Evolutionary conservation across 768 basidiomycete species (phyloP).

Genomic region (Clitopilus passeckerianus): DNA sequence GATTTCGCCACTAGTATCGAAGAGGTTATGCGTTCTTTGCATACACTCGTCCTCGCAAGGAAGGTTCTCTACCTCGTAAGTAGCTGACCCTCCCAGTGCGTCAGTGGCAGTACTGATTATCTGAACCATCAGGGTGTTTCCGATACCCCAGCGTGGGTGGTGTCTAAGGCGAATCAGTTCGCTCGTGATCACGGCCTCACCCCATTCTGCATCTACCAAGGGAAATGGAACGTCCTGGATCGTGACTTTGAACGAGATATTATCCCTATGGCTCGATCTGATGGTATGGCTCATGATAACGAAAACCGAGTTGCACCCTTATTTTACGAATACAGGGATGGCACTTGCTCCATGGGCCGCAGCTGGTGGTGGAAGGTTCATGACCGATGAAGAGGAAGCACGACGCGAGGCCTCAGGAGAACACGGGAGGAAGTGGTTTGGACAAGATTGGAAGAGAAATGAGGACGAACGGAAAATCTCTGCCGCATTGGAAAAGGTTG

Average conservation of each 20-base stretch:
- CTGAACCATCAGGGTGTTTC: slow-evolving; percentile 20
- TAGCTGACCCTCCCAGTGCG: neutral
- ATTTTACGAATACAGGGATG: slow-evolving; percentile 16
- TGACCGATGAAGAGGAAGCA: slow-evolving; percentile 38
- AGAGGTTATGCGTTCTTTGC: slow-evolving; percentile 53
- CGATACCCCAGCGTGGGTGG: slow-evolving; percentile 39
- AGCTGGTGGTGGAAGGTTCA: slow-evolving; percentile 31
- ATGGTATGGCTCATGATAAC: slow-evolving; percentile 19
- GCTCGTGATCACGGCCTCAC: slow-evolving; percentile 37
- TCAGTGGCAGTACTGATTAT: neutral
- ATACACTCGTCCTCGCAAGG: slow-evolving; percentile 43
- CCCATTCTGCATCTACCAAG: slow-evolving; percentile 48
- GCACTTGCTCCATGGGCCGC: slow-evolving; percentile 20
- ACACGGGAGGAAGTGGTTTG: slow-evolving; percentile 13
- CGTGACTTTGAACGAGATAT: slow-evolving; percentile 46
- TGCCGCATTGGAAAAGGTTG: slow-evolving; percentile 31
- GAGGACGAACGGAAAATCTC: slow-evolving; percentile 26
- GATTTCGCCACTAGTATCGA: slow-evolving; percentile 47
- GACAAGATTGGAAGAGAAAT: slow-evolving; percentile 25
- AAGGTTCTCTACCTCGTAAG: slow-evolving; percentile 45
- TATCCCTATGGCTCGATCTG: slow-evolving; percentile 33
- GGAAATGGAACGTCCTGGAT: slow-evolving; percentile 30
- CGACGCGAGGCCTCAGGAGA: slow-evolving; percentile 16
- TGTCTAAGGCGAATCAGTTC: slow-evolving; percentile 39
- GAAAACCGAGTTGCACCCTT: no score